phyloP scores from a whole-genome alignment of 1,284 basidiomycete genomes.

The Chondrostereum purpureum region DNA sequence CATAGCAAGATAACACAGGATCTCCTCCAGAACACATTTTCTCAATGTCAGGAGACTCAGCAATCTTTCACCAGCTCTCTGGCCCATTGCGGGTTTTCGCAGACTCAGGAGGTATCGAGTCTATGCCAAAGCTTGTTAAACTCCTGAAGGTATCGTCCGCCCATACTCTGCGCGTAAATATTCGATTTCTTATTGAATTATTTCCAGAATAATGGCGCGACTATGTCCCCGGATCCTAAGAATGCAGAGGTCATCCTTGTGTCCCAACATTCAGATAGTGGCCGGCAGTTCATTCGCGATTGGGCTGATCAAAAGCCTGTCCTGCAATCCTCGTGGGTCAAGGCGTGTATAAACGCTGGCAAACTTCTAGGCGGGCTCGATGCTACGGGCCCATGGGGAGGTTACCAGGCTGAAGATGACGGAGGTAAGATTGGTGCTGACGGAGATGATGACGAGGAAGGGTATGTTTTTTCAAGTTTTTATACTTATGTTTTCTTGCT shows the following conservation, averaged over 20 bases:
- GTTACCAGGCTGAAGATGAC: slow-evolving; percentile 39
- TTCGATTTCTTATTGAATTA: neutral
- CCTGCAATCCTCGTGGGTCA: slow-evolving; percentile 40
- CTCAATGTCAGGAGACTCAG: neutral
- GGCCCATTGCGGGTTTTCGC: neutral
- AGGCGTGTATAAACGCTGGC: slow-evolving; percentile 32
- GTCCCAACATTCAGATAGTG: slow-evolving; percentile 42
- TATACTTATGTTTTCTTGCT: neutral
- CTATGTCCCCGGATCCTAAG: slow-evolving; percentile 37
- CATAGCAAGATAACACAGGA: too few species aligned
- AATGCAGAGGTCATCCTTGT: slow-evolving; percentile 52
- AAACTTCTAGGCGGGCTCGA: slow-evolving; percentile 39
- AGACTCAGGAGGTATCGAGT: neutral
- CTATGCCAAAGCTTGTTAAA: neutral
- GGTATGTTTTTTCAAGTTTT: slow-evolving; percentile 23
- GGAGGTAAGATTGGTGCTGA: slow-evolving; percentile 34
- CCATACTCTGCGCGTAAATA: slow-evolving; percentile 16
- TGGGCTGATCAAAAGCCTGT: slow-evolving; percentile 47
- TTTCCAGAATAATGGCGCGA: slow-evolving; percentile 44
- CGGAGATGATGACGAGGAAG: slow-evolving; percentile 35
- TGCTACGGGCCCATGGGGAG: slow-evolving; percentile 47
- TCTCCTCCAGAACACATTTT: too few species aligned
- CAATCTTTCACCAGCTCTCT: neutral
- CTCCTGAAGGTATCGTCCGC: neutral
- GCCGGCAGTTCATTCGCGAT: slow-evolving; percentile 45